phyloP scores from a whole-genome alignment of 2,329 filamentous ascomycete species.

The Penicillium decumbens region DNA sequence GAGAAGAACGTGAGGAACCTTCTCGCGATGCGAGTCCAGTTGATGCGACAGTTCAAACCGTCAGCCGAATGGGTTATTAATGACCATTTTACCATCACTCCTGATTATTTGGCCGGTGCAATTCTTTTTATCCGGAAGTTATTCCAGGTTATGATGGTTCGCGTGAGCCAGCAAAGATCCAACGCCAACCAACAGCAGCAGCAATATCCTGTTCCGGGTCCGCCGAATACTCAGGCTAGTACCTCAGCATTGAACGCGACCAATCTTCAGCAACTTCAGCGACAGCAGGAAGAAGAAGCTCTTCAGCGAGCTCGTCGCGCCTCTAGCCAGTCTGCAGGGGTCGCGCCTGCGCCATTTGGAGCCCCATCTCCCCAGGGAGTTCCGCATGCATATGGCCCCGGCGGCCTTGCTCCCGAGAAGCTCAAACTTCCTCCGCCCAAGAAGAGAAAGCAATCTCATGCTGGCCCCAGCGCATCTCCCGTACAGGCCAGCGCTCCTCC shows the following conservation, averaged over 20 bases:
- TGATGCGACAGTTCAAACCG: conserved; percentile 45
- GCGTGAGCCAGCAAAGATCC: conserved; percentile 32
- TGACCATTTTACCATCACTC: conserved; percentile 44
- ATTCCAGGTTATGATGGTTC: conserved; percentile 39
- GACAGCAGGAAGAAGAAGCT: conserved; percentile 42
- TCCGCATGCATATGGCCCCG: conserved; percentile 52
- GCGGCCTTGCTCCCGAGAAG: conserved; percentile 52
- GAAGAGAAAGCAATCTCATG: conserved; percentile 52
- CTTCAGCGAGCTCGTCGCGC: conserved; percentile 36
- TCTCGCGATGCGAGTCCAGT: conserved; percentile 41
- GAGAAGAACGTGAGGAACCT: conserved; percentile 38
- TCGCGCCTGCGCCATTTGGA: conserved; percentile 52
- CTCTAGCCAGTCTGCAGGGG: conserved; percentile 38
- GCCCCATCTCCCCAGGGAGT: conserved; percentile 54
- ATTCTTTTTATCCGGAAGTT: conserved; percentile 40
- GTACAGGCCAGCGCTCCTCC: conserved; percentile 21
- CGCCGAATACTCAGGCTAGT: conserved; percentile 23
- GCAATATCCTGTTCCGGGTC: conserved; percentile 15
- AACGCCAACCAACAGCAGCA: conserved; percentile 12
- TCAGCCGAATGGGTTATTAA: conserved; percentile 40
- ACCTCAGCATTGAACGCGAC: conserved; percentile 42
- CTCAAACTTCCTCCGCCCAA: conserved; percentile 56
- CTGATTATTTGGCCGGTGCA: conserved; percentile 36
- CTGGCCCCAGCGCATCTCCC: conserved; percentile 27
- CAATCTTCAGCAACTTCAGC: conserved; percentile 46